These are phyloP conservation scores for Capsella rubella DNA, from an alignment of 441 rosid species.

Conservation along the genomic window DNA sequence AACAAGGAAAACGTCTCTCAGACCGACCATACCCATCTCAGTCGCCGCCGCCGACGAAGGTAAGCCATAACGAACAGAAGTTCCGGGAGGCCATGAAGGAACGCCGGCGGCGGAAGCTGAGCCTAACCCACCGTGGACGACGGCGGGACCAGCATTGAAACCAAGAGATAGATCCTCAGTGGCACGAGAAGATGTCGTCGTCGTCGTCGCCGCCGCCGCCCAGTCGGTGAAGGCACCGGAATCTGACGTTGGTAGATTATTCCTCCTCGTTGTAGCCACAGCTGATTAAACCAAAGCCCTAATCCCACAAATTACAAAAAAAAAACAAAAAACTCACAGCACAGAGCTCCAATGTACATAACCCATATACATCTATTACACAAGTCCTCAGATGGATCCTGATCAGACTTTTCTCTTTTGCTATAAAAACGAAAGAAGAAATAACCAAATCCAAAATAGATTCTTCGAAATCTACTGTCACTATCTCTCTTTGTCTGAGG, in stretches of 20 bases:
- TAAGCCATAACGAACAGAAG: slow-evolving; percentile 55
- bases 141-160: slow-evolving; percentile 80
- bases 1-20: slow-evolving; percentile 77
- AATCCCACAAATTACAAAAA: slow-evolving; percentile 15
- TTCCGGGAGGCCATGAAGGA: slow-evolving; percentile 46
- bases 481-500: slow-evolving; percentile 30
- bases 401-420: no score
- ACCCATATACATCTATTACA: slow-evolving; percentile 3
- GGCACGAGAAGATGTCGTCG: slow-evolving; percentile 57
- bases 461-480: slow-evolving; percentile 18
- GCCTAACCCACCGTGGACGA: slow-evolving; percentile 37
- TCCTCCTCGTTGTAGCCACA: slow-evolving; percentile 98
- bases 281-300: slow-evolving; percentile 53
- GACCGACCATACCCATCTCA: slow-evolving; percentile 86
- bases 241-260: slow-evolving; percentile 68
- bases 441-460: slow-evolving; percentile 14
- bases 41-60: slow-evolving; percentile 60
- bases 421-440: not conserved
- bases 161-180: slow-evolving; percentile 96
- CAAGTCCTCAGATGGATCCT: slow-evolving; percentile 20
- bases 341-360: slow-evolving; percentile 19
- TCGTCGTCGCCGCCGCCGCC: slow-evolving; percentile 62
- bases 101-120: slow-evolving; percentile 47
- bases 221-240: slow-evolving; percentile 95
- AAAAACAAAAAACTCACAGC: not conserved